phyloP scores from a whole-genome alignment of 805 yeast genomes.

The Saturnispora kantuleensis region DNA sequence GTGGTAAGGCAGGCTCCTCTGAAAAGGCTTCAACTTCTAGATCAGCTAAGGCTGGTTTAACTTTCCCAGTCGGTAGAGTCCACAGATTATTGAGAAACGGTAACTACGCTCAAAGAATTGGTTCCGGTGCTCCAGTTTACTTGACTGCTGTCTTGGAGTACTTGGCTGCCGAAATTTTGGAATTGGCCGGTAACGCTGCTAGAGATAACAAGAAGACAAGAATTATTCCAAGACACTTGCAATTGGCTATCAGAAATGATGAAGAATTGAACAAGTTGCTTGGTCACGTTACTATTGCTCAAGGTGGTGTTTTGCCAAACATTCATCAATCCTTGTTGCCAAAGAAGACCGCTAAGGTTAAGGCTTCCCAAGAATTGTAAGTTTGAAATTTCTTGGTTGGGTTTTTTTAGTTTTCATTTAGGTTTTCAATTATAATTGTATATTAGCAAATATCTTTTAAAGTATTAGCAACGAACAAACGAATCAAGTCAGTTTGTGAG shows the following conservation, averaged over 20 bases:
- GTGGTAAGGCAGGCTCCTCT: conserved; percentile 90
- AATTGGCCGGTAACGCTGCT: conserved; percentile 98
- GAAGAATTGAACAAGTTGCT: conserved; percentile 94
- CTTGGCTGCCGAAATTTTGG: conserved; percentile 95
- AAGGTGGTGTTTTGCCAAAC: conserved; percentile 99
- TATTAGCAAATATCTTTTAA: conserved; percentile 7
- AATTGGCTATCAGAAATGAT: conserved; percentile 97
- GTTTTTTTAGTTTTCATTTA: conserved; percentile 9
- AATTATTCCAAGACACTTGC: conserved; percentile 97
- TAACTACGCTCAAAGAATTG: conserved; percentile 96
- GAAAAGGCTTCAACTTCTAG: conserved; percentile 96
- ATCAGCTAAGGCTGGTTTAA: conserved; percentile 97
- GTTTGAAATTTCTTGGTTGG: conserved; percentile 8
- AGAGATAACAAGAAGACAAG: conserved; percentile 98
- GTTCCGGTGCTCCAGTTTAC: conserved; percentile 99
- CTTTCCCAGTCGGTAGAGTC: conserved; percentile 99
- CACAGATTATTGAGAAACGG: conserved; percentile 95
- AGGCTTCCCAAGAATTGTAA: conserved; percentile 53
- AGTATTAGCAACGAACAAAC: not conserved
- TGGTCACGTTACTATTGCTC: conserved; percentile 90
- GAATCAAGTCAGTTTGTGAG: too few species aligned
- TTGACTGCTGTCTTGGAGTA: conserved; percentile 95
- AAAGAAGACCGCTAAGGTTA: conserved; percentile 43
- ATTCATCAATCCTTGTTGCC: conserved; percentile 85
- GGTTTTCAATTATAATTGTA: conserved; percentile 9